Conservation (phyloP, 495 filamentous ascomycete species). For the Xylaria curta region DNA sequence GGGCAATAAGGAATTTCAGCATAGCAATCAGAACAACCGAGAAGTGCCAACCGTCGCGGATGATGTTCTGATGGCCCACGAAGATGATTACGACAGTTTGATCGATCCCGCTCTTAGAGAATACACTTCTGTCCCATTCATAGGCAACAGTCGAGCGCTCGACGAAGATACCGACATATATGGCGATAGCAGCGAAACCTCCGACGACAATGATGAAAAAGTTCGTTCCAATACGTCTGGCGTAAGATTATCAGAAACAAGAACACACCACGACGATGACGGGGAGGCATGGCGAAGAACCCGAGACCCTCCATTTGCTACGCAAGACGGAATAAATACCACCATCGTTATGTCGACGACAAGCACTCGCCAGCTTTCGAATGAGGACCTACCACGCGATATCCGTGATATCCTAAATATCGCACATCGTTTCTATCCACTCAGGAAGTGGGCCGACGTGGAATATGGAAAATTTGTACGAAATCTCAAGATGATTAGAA, state of each 20-base stretch:
- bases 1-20: neutral
- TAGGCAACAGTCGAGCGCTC: conserved; percentile 24
- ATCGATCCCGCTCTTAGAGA: neutral
- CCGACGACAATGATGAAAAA: conserved; percentile 24
- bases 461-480: conserved; percentile 46
- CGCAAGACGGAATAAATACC: conserved; percentile 38
- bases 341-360: conserved; percentile 43
- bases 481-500: conserved; percentile 43
- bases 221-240: neutral
- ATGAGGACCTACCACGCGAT: conserved; percentile 43
- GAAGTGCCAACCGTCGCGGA: neutral
- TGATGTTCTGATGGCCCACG: neutral
- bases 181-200: conserved; percentile 10
- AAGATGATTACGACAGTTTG: conserved; percentile 3
- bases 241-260: conserved; percentile 8
- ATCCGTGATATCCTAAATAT: conserved; percentile 43
- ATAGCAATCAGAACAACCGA: conserved; percentile 3
- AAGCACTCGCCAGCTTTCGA: conserved; percentile 34
- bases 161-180: conserved; percentile 31
- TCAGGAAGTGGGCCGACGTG: conserved; percentile 44
- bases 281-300: conserved; percentile 35
- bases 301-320: conserved; percentile 37
- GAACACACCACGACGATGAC: conserved; percentile 24
- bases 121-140: conserved; percentile 16
- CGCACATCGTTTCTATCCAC: conserved; percentile 26